Conservation (phyloP, 768 basidiomycete genomes). For the Amanita muscaria region DNA sequence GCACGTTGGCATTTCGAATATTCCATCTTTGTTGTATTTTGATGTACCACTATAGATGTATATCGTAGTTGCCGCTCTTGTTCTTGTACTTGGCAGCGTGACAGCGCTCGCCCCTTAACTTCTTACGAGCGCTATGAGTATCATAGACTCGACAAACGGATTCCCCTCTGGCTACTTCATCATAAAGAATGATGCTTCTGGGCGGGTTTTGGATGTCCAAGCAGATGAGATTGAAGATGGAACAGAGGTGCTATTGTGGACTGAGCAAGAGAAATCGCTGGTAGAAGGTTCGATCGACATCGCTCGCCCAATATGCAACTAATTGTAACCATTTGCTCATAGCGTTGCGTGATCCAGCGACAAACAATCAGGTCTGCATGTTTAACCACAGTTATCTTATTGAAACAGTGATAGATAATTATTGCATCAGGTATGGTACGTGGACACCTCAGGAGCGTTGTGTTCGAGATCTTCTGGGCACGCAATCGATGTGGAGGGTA, state of each 20-base stretch:
- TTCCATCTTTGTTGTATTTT: too few relatives aligned
- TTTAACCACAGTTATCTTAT: not conserved
- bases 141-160: slow-evolving; percentile 23
- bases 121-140: too few relatives aligned
- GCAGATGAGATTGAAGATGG: slow-evolving; percentile 49
- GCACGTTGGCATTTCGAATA: too few relatives aligned
- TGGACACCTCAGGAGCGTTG: slow-evolving; percentile 67
- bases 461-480: slow-evolving; percentile 77
- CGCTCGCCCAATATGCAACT: not conserved
- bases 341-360: slow-evolving; percentile 61
- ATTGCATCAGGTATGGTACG: slow-evolving; percentile 63
- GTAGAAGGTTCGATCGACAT: slow-evolving; percentile 67
- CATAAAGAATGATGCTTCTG: slow-evolving; percentile 44
- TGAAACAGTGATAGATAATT: not conserved
- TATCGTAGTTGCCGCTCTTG: too few relatives aligned
- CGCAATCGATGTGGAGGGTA: slow-evolving; percentile 70
- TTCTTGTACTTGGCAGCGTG: slow-evolving; percentile 70
- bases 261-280: slow-evolving; percentile 64
- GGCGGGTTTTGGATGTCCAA: slow-evolving; percentile 50
- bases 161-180: slow-evolving; percentile 57
- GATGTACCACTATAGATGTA: too few relatives aligned
- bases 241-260: slow-evolving; percentile 55
- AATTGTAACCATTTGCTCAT: slow-evolving; percentile 6
- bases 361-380: slow-evolving; percentile 61
- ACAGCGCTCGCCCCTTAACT: slow-evolving; percentile 68